Evolutionary conservation across 495 filamentous ascomycete genomes (phyloP).

Genomic region (Lophiostoma macrostomum): DNA sequence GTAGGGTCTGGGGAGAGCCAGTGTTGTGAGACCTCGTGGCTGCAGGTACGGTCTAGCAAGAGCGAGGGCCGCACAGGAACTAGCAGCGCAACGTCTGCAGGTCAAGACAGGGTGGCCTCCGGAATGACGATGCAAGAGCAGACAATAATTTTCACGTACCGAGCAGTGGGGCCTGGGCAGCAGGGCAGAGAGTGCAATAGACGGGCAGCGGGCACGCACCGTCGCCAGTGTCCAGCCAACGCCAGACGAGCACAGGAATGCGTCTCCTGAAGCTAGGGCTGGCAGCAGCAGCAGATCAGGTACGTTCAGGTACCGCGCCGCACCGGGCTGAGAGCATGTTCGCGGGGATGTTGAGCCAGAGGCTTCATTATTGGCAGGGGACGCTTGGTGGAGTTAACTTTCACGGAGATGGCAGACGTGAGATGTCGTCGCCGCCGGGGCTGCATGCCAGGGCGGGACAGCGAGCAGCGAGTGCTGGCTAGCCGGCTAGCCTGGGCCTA

Average conservation of each 20-base stretch:
- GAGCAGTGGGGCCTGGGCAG: conserved; percentile 17
- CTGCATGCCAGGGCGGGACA: conserved; percentile 11
- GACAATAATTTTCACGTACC: conserved; percentile 8
- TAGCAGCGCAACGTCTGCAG: conserved; percentile 7
- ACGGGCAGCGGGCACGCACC: conserved; percentile 2
- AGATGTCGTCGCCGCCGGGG: conserved; percentile 17
- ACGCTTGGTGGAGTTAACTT: conserved; percentile 4
- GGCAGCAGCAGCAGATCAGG: conserved; percentile 20
- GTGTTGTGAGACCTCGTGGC: conserved; percentile 32
- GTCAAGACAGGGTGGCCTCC: conserved; percentile 1
- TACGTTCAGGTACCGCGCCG: conserved; percentile 32
- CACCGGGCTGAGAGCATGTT: conserved; percentile 14
- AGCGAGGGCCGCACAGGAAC: conserved; percentile 16
- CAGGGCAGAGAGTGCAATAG: too few species aligned
- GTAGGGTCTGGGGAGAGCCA: conserved; percentile 16
- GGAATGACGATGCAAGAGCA: not conserved
- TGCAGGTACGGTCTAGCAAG: conserved; percentile 36
- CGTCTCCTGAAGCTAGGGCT: conserved; percentile 25
- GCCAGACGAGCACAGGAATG: conserved; percentile 20
- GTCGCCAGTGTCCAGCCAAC: conserved; percentile 17
- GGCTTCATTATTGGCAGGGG: conserved; percentile 33
- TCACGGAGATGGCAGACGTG: conserved; percentile 5
- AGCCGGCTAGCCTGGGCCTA: conserved; percentile 4
- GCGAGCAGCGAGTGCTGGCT: not conserved
- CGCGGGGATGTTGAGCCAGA: conserved; percentile 20